Conservation (phyloP, 192 early-diverging fungal genomes). For the Phycomyces nitens region DNA sequence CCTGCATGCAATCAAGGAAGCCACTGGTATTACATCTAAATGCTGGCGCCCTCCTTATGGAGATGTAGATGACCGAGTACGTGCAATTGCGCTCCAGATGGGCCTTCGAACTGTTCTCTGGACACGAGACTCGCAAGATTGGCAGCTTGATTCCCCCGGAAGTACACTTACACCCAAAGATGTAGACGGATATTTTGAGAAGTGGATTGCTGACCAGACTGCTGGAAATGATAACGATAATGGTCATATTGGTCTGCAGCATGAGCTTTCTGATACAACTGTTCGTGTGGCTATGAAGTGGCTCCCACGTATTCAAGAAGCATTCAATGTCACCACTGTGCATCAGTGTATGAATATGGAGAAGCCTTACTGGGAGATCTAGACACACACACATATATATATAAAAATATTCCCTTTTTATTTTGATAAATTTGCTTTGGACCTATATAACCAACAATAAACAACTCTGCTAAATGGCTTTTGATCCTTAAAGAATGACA, state of each 20-base stretch:
- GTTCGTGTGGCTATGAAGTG: constrained; percentile 35
- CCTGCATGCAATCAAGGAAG: constrained; percentile 41
- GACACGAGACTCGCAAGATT: constrained; percentile 36
- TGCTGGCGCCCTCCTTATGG: constrained; percentile 69
- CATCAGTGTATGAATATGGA: constrained; percentile 37
- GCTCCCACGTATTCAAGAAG: constrained; percentile 36
- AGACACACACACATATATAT: not conserved
- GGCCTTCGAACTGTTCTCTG: constrained; percentile 33
- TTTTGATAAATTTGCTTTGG: not conserved
- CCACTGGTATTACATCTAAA: constrained; percentile 39
- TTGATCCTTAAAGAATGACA: no score
- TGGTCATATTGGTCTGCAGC: constrained; percentile 42
- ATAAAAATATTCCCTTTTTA: no score
- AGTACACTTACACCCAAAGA: constrained; percentile 14
- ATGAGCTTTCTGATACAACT: constrained; percentile 40
- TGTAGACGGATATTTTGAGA: constrained; percentile 19
- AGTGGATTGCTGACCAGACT: constrained; percentile 19
- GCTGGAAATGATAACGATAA: constrained; percentile 12
- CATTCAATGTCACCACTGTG: constrained; percentile 34
- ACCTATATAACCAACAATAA: not conserved
- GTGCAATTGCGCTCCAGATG: constrained; percentile 57
- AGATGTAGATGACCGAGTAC: constrained; percentile 71
- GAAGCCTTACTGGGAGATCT: constrained; percentile 37
- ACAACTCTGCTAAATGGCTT: no score
- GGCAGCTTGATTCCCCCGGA: constrained; percentile 33